phyloP scores from a whole-genome alignment of 129 eudicot species.

The Heracleum sosnowskyi region DNA sequence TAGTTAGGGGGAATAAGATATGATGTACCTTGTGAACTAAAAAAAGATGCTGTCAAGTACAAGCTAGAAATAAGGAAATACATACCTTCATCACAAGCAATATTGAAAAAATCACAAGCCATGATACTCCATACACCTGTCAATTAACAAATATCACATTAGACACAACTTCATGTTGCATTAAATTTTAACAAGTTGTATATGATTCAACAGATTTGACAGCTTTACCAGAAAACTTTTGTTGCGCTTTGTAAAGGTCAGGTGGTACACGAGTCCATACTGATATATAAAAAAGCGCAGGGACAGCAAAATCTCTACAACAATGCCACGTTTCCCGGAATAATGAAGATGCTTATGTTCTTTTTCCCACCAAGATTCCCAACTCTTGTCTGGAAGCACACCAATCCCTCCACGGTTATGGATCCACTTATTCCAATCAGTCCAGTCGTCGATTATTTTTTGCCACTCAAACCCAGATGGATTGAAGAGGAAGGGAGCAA shows the following conservation, averaged over 20 bases:
- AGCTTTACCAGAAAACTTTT: constrained; percentile 53
- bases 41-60: background rate
- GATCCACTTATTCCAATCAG: constrained; percentile 89
- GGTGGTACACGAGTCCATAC: constrained; percentile 82
- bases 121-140: constrained; percentile 72
- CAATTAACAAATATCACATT: constrained; percentile 11
- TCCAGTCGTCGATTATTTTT: constrained; percentile 89
- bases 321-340: constrained; percentile 61
- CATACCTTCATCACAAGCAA: constrained; percentile 67
- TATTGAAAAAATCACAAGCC: constrained; percentile 69
- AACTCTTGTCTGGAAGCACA: constrained; percentile 80
- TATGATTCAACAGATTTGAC: background rate
- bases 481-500: constrained; percentile 88
- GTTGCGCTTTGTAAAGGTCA: constrained; percentile 45
- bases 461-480: constrained; percentile 99
- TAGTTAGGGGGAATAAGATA: background rate
- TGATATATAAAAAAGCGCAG: constrained; percentile 77
- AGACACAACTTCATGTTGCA: background rate
- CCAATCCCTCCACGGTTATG: constrained; percentile 92
- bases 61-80: background rate
- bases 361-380: constrained; percentile 99
- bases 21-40: background rate
- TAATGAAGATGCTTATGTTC: constrained; percentile 71
- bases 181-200: background rate
- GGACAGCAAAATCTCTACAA: constrained; percentile 71